Evolutionary conservation across 139 green algal species (phyloP).

Genomic region (Chlamydomonas sp.): DNA sequence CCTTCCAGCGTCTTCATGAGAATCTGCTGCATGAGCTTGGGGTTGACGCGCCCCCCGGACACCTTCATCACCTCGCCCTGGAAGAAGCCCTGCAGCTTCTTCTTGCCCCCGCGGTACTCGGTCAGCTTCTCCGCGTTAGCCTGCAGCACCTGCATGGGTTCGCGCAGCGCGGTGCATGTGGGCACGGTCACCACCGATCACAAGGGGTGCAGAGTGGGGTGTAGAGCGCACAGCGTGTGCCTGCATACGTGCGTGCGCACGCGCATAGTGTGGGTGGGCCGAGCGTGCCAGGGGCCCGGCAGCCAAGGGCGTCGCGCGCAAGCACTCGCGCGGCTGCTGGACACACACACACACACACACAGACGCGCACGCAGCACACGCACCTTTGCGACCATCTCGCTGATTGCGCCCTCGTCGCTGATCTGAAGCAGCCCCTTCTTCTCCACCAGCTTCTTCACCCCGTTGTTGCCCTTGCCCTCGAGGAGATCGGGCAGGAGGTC

Average conservation of each 20-base stretch:
- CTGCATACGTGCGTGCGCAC: too few relatives aligned
- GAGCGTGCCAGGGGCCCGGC: too few relatives aligned
- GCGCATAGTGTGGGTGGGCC: too few relatives aligned
- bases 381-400: slow-evolving; percentile 3
- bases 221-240: not conserved
- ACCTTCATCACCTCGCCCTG: slow-evolving; percentile 82
- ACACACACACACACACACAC: too few relatives aligned
- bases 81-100: slow-evolving; percentile 85
- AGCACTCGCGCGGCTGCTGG: too few relatives aligned
- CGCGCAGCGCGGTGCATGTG: not conserved
- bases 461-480: slow-evolving; percentile 42
- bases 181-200: not conserved
- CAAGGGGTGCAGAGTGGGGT: not conserved
- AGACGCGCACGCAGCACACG: too few relatives aligned
- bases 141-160: slow-evolving; percentile 45
- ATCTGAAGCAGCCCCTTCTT: slow-evolving; percentile 73
- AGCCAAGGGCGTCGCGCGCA: too few relatives aligned
- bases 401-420: slow-evolving; percentile 46
- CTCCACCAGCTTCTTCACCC: slow-evolving; percentile 49
- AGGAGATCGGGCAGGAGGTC: slow-evolving; percentile 81
- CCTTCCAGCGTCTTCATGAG: slow-evolving; percentile 32
- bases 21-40: slow-evolving; percentile 65
- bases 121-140: slow-evolving; percentile 78
- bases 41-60: slow-evolving; percentile 70
- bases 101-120: slow-evolving; percentile 73